phyloP scores from a whole-genome alignment of 306 rosid species.

The Cucumis melo region DNA sequence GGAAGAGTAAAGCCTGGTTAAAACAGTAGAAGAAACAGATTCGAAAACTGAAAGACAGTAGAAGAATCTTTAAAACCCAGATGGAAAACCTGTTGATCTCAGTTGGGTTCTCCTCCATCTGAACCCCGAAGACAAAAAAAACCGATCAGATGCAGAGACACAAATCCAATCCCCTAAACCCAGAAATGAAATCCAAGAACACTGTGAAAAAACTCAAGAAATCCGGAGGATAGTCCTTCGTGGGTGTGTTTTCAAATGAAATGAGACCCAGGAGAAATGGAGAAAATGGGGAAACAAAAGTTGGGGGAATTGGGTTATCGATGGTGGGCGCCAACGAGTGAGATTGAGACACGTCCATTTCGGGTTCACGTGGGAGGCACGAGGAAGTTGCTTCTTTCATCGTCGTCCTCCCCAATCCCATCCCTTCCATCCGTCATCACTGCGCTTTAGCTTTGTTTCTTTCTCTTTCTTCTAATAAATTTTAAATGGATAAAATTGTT shows the following conservation, averaged over 20 bases:
- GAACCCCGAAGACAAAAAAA: neutral
- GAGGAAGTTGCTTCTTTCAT: neutral
- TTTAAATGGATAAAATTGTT: neutral
- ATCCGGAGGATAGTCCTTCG: neutral
- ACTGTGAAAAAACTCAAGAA: neutral
- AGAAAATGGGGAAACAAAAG: neutral
- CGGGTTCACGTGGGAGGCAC: constrained; percentile 3
- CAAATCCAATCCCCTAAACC: neutral
- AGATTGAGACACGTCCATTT: neutral
- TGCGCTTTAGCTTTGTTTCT: neutral
- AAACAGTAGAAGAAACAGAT: neutral
- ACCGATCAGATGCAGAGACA: neutral
- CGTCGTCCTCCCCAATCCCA: neutral
- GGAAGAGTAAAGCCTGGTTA: neutral
- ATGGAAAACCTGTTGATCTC: constrained; percentile 1
- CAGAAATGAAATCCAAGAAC: neutral
- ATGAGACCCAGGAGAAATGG: neutral
- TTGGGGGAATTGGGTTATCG: neutral
- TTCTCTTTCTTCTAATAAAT: neutral
- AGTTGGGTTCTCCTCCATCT: constrained; percentile 2
- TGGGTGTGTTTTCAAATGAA: neutral
- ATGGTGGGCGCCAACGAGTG: neutral
- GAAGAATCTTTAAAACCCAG: neutral
- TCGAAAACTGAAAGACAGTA: neutral
- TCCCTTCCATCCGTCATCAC: neutral